phyloP scores from a whole-genome alignment of 805 yeast genomes.

The Sungouiozyma intestinalis region DNA sequence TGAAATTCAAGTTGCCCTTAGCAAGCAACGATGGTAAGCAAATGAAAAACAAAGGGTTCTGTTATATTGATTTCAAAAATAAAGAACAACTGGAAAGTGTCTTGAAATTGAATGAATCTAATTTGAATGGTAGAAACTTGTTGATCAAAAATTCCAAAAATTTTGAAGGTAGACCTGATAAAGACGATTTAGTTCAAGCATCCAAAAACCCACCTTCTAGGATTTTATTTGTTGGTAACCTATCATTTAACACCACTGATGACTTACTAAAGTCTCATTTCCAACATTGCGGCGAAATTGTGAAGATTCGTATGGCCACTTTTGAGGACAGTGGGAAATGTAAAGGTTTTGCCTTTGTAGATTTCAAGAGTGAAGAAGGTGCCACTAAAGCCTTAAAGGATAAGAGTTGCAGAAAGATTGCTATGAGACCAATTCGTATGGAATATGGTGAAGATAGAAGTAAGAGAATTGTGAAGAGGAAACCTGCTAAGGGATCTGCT shows the following conservation, averaged over 20 bases:
- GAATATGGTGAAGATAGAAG: constrained; percentile 95
- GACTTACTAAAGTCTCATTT: constrained; percentile 71
- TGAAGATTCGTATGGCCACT: constrained; percentile 89
- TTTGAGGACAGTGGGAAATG: constrained; percentile 94
- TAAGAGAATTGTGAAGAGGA: constrained; percentile 47
- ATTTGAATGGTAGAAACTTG: constrained; percentile 74
- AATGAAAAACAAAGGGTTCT: constrained; percentile 63
- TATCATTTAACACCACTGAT: constrained; percentile 84
- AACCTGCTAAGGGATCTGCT: constrained; percentile 21
- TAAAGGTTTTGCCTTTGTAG: constrained; percentile 91
- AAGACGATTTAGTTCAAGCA: constrained; percentile 35
- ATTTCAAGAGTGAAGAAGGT: constrained; percentile 69
- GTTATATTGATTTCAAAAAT: constrained; percentile 72
- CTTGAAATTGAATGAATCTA: constrained; percentile 56
- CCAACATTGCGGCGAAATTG: constrained; percentile 84
- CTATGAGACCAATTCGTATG: constrained; percentile 69
- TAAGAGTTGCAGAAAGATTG: constrained; percentile 50
- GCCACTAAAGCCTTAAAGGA: constrained; percentile 78
- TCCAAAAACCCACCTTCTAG: constrained; percentile 82
- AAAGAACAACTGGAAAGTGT: constrained; percentile 51
- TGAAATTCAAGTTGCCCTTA: constrained; percentile 73
- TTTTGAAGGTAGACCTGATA: constrained; percentile 79
- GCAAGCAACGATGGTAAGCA: constrained; percentile 46
- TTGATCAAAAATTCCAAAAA: constrained; percentile 73
- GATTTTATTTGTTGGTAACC: constrained; percentile 83